Evolutionary conservation across 2,329 filamentous ascomycete species (phyloP), one percentile per base, ranked within the genome.

Genomic region (Madurella fahalii): DNA sequence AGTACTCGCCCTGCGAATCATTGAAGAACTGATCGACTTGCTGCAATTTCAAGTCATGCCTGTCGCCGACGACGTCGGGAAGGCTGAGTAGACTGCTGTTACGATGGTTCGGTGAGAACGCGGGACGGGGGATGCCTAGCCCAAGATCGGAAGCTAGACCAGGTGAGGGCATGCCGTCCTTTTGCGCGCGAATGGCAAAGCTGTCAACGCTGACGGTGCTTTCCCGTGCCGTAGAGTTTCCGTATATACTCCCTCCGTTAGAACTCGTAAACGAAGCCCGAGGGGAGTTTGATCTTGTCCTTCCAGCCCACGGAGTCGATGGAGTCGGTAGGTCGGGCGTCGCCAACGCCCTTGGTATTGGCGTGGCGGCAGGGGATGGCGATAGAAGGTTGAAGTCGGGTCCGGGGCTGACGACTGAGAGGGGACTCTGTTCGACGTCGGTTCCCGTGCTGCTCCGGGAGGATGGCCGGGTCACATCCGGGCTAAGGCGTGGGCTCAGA

Each of bases 11-110:
- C 34, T 76, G 82, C 45, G 78, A 77, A 64, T 87, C 84, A 5
- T 80, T 86, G 70, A 87, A 87, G 70, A 82, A 84, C 2, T 83
- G 84, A 60, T 84, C 82, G 0, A 87, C 81, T 53, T 85, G 83
- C 64, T 87, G 84, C 15, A 86, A 75, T 57, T 81, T 63, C 20
- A 63, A 47, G 37, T 64, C 61, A 5, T 64, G 61, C 15, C 63
- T 53, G 47, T 63, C 63, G 40, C 63, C 61, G 4, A 64, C 61
- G 5, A 64, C 63, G 34, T 64, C 63, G 11, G 63, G 63, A 39
- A 64, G 59, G 55, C 63, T 64, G 45, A 64, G 60, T 8, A 64
- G 52, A 43, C 61, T 63, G 59, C 63, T 64, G 58, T 64, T 64
- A 51, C 63, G 61, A 46, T 64, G 57, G 32, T 32, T 34, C 32